Evolutionary conservation across 306 rosid species (phyloP).

Genomic region (Gynostemma pentaphyllum): DNA sequence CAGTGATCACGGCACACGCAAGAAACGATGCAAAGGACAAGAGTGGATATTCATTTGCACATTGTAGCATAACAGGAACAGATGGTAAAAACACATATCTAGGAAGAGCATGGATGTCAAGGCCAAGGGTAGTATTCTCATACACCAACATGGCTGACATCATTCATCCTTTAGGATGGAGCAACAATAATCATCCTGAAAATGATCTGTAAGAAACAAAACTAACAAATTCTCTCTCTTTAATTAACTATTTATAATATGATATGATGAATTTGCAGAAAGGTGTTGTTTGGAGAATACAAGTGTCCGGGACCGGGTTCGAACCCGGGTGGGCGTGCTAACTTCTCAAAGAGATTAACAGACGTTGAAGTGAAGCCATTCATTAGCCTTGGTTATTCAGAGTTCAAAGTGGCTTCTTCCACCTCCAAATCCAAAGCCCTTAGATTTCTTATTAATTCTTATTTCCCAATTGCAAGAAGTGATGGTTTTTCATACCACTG

Average conservation of each 20-base stretch:
- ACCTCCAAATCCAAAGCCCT: background rate
- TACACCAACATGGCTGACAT: slow-evolving; percentile 20
- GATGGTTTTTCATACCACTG: background rate
- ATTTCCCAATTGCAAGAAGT: background rate
- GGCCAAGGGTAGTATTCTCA: slow-evolving; percentile 30
- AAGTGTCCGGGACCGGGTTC: background rate
- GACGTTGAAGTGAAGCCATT: background rate
- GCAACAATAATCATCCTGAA: background rate
- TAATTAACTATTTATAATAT: too few relatives aligned
- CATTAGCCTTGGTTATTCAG: background rate
- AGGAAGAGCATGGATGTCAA: slow-evolving; percentile 46
- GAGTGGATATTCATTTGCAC: slow-evolving; percentile 38
- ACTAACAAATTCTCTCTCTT: background rate
- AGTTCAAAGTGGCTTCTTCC: background rate
- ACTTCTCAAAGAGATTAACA: background rate
- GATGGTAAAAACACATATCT: slow-evolving; percentile 19
- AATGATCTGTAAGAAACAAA: slow-evolving; percentile 14
- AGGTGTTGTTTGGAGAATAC: background rate
- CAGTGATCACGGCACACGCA: slow-evolving; percentile 48
- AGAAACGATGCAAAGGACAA: slow-evolving; percentile 4
- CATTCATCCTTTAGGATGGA: slow-evolving; percentile 33
- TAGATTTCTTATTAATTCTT: too few relatives aligned
- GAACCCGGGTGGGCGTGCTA: background rate
- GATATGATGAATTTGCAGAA: too few relatives aligned
- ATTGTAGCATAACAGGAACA: slow-evolving; percentile 29